phyloP scores from a whole-genome alignment of 106 monocot species.

The Vanilla planifolia region DNA sequence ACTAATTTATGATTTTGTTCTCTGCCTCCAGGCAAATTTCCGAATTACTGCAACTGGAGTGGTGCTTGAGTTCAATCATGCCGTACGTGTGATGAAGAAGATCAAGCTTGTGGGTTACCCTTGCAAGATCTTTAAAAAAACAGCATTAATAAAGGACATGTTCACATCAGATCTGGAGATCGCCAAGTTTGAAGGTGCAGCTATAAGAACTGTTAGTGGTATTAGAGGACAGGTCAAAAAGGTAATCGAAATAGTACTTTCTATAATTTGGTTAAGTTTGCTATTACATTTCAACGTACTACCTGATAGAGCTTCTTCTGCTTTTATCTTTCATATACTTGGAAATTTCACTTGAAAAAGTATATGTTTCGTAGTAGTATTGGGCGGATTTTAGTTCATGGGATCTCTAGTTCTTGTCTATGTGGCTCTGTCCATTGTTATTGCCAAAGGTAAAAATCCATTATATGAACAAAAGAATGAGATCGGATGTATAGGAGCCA shows the following conservation, averaged over 20 bases:
- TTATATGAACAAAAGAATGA: too few species aligned
- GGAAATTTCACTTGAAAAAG: too few species aligned
- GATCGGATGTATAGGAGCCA: too few species aligned
- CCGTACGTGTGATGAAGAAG: constrained; percentile 82
- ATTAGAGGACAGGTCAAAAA: constrained; percentile 93
- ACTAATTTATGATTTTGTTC: not conserved
- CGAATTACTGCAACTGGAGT: constrained; percentile 57
- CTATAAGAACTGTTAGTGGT: constrained; percentile 78
- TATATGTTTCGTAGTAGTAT: too few species aligned
- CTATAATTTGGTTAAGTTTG: too few species aligned
- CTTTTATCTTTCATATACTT: too few species aligned
- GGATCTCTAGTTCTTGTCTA: too few species aligned
- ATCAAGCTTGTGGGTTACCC: constrained; percentile 91
- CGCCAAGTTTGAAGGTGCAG: constrained; percentile 94
- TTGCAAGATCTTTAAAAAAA: constrained; percentile 91
- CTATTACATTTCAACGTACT: too few species aligned
- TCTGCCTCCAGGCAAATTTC: constrained; percentile 40
- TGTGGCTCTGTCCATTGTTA: too few species aligned
- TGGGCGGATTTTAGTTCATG: too few species aligned
- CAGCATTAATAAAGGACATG: constrained; percentile 93
- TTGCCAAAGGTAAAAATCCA: too few species aligned
- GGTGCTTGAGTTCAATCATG: constrained; percentile 83
- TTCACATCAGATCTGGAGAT: constrained; percentile 95
- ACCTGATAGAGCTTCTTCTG: too few species aligned
- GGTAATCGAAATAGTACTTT: constrained; percentile 25